Conservation (phyloP, 345 rosid species). For the Moringa oleifera region DNA sequence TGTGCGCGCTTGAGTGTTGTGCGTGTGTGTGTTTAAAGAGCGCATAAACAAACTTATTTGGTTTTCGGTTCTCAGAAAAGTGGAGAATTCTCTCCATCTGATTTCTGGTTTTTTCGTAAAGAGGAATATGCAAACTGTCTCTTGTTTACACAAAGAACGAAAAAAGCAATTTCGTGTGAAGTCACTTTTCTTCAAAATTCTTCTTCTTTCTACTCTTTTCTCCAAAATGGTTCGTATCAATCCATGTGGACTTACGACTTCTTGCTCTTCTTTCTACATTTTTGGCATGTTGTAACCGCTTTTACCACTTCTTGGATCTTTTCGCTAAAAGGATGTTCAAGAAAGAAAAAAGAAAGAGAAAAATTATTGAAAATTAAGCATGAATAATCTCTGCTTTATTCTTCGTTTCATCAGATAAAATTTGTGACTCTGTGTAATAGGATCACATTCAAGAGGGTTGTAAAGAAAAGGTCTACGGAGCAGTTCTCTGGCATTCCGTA, state of each 20-base stretch:
- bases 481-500: slow-evolving; percentile 97
- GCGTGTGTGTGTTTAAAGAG: background rate
- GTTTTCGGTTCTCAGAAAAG: background rate
- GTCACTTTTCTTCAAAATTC: too few relatives aligned
- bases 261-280: background rate
- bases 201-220: too few relatives aligned
- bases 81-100: too few relatives aligned
- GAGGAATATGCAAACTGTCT: slow-evolving; percentile 7
- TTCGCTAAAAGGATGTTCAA: slow-evolving; percentile 1
- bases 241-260: background rate
- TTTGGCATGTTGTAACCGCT: background rate
- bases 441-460: slow-evolving; percentile 85
- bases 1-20: too few relatives aligned
- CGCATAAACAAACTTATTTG: background rate
- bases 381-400: background rate
- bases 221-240: background rate
- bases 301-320: slow-evolving; percentile 7
- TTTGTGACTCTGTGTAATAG: slow-evolving; percentile 20
- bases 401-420: slow-evolving; percentile 1
- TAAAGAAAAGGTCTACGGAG: slow-evolving; percentile 62
- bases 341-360: too few relatives aligned
- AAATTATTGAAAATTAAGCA: background rate
- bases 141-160: background rate
- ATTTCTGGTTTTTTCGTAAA: background rate
- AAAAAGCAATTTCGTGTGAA: background rate